Conservation (phyloP, 2,329 filamentous ascomycete species). For the Thelonectria olida region DNA sequence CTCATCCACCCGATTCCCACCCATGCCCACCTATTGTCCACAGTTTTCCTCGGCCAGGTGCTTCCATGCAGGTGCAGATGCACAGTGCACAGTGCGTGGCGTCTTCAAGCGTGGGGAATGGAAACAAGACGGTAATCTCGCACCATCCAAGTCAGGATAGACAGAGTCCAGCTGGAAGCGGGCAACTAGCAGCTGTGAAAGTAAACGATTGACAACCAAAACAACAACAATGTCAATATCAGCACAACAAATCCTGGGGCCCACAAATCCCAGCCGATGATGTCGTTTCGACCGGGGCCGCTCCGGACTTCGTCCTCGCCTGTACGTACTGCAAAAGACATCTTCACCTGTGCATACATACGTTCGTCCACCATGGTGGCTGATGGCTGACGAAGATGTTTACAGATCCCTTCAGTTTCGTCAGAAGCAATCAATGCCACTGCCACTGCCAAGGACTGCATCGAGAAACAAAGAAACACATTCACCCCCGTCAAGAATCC, state of each 20-base stretch:
- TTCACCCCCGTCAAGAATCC: slow-evolving; percentile 18
- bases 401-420: background rate
- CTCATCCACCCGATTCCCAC: slow-evolving; percentile 18
- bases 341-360: background rate
- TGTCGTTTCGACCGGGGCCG: slow-evolving; percentile 8
- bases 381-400: slow-evolving; percentile 28
- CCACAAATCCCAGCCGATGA: slow-evolving; percentile 13
- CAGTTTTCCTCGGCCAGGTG: slow-evolving; percentile 36
- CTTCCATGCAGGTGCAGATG: slow-evolving; percentile 34
- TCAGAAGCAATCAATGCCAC: slow-evolving; percentile 7
- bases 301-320: background rate
- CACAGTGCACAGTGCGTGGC: slow-evolving; percentile 39
- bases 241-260: slow-evolving; percentile 7
- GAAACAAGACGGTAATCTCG: slow-evolving; percentile 44
- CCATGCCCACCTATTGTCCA: slow-evolving; percentile 4
- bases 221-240: background rate
- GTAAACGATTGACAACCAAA: slow-evolving; percentile 10
- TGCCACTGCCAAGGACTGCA: slow-evolving; percentile 17
- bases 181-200: background rate
- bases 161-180: slow-evolving; percentile 8
- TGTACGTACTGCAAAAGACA: background rate
- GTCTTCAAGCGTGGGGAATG: slow-evolving; percentile 39
- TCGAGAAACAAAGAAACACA: slow-evolving; percentile 22
- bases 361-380: slow-evolving; percentile 21
- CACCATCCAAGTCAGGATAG: background rate